phyloP scores from a whole-genome alignment of 768 basidiomycete genomes.

The Boletellus sp. region DNA sequence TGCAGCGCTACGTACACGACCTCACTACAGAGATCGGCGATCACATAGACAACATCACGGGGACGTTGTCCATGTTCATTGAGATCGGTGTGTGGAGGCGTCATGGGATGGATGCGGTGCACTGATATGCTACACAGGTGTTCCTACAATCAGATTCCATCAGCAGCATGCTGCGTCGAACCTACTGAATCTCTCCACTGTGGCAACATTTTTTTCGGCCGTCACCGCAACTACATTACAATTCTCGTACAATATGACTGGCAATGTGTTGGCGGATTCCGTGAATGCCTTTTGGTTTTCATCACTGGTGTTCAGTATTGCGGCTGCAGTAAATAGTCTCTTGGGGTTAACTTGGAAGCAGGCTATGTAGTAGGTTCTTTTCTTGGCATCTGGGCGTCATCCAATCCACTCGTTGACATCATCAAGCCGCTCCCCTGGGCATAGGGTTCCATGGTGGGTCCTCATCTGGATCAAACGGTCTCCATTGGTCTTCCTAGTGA shows the following conservation, averaged over 20 bases:
- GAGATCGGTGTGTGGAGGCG: slow-evolving; percentile 44
- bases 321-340: slow-evolving; percentile 51
- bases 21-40: slow-evolving; percentile 49
- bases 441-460: slow-evolving; percentile 57
- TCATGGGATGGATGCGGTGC: slow-evolving; percentile 18
- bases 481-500: slow-evolving; percentile 76
- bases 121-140: slow-evolving; percentile 38
- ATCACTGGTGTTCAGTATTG: slow-evolving; percentile 52
- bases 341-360: slow-evolving; percentile 55
- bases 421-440: slow-evolving; percentile 48
- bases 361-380: slow-evolving; percentile 48
- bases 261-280: slow-evolving; percentile 35
- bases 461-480: slow-evolving; percentile 84
- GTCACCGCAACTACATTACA: slow-evolving; percentile 51
- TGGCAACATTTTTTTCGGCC: slow-evolving; percentile 53
- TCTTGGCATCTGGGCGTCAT: slow-evolving; percentile 5
- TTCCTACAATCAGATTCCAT: slow-evolving; percentile 53
- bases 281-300: slow-evolving; percentile 56
- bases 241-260: slow-evolving; percentile 38
- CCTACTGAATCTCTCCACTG: slow-evolving; percentile 48
- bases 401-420: slow-evolving; percentile 17
- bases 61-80: slow-evolving; percentile 49
- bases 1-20: slow-evolving; percentile 55
- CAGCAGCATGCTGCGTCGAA: slow-evolving; percentile 50
- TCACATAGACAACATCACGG: slow-evolving; percentile 50